These are phyloP conservation scores for Malus orientalis DNA, from an alignment of 306 rosid genomes.

Conservation along the genomic window DNA sequence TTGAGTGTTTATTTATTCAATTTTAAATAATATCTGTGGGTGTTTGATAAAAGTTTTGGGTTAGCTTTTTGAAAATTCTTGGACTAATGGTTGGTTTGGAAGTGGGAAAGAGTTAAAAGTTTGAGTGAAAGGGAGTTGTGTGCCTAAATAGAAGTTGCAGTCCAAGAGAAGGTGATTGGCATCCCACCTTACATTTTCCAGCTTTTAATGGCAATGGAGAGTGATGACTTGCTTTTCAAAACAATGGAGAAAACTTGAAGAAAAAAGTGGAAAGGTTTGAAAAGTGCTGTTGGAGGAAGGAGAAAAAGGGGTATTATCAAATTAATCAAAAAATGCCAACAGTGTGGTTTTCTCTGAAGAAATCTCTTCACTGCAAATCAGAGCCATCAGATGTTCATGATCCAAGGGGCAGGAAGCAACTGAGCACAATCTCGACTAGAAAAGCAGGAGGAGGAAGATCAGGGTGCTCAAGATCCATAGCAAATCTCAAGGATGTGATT, in stretches of 20 bases:
- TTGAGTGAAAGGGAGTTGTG: slow-evolving; percentile 2
- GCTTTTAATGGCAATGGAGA: slow-evolving; percentile 23
- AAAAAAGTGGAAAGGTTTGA: not conserved
- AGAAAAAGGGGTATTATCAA: not conserved
- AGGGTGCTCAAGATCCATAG: slow-evolving; percentile 86
- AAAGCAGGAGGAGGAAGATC: slow-evolving; percentile 56
- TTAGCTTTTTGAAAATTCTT: not conserved
- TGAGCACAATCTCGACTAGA: slow-evolving; percentile 64
- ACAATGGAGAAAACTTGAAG: slow-evolving; percentile 8
- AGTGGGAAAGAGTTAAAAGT: slow-evolving; percentile 10
- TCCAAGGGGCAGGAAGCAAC: slow-evolving; percentile 63
- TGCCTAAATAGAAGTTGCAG: slow-evolving; percentile 16
- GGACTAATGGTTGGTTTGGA: slow-evolving; percentile 8
- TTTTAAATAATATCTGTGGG: not conserved
- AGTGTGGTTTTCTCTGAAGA: slow-evolving; percentile 80
- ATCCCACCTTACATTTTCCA: slow-evolving; percentile 1
- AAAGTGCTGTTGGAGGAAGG: not conserved
- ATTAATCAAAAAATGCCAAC: slow-evolving; percentile 47
- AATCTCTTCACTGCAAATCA: slow-evolving; percentile 78
- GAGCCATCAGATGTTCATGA: slow-evolving; percentile 83
- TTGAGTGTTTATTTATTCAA: not conserved
- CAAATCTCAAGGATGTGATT: slow-evolving; percentile 87
- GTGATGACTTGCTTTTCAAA: slow-evolving; percentile 19
- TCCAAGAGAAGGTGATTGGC: not conserved
- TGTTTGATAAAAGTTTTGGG: slow-evolving; percentile 1